Percentiles rank a stretch among this genome's conserved stretches.
Evolutionary conservation across 2,329 filamentous ascomycete genomes (phyloP).

Genomic region (Phoma sp.): DNA sequence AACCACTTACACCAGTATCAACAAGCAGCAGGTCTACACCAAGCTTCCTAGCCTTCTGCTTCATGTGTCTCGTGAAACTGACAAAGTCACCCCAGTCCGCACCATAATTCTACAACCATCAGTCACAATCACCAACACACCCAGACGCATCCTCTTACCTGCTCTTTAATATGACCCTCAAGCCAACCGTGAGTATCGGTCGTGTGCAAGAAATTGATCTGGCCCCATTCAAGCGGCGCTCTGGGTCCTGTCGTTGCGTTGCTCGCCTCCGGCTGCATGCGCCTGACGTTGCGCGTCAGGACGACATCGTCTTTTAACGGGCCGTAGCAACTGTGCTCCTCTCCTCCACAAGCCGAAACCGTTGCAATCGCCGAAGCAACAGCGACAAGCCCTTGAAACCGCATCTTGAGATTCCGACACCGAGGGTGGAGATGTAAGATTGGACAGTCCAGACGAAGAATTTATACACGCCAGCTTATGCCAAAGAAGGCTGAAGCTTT

Average conservation of each 20-base stretch:
- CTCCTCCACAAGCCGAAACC: constrained; percentile 38
- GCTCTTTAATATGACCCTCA: constrained; percentile 65
- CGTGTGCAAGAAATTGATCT: constrained; percentile 70
- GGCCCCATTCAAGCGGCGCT: constrained; percentile 63
- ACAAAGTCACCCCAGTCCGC: constrained; percentile 72
- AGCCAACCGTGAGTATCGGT: constrained; percentile 69
- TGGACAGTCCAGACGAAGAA: too few species aligned
- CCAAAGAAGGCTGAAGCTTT: not conserved
- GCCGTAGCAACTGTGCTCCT: constrained; percentile 47
- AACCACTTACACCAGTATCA: constrained; percentile 60
- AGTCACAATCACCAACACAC: not conserved
- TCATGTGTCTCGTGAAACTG: constrained; percentile 65
- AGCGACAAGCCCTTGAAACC: constrained; percentile 8
- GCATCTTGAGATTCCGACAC: constrained; percentile 17
- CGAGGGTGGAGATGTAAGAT: not conserved
- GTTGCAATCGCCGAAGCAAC: constrained; percentile 16
- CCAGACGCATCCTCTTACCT: constrained; percentile 17
- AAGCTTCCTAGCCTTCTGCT: constrained; percentile 61
- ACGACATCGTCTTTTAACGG: constrained; percentile 48
- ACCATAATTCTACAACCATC: constrained; percentile 59
- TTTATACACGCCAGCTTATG: constrained; percentile 10
- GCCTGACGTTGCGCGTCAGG: constrained; percentile 49
- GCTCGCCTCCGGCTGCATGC: constrained; percentile 54
- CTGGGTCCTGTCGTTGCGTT: constrained; percentile 47
- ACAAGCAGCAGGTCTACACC: constrained; percentile 66